These are phyloP conservation scores for Nakataea oryzae DNA, from an alignment of 2,329 filamentous ascomycete species.

Conservation along the genomic window DNA sequence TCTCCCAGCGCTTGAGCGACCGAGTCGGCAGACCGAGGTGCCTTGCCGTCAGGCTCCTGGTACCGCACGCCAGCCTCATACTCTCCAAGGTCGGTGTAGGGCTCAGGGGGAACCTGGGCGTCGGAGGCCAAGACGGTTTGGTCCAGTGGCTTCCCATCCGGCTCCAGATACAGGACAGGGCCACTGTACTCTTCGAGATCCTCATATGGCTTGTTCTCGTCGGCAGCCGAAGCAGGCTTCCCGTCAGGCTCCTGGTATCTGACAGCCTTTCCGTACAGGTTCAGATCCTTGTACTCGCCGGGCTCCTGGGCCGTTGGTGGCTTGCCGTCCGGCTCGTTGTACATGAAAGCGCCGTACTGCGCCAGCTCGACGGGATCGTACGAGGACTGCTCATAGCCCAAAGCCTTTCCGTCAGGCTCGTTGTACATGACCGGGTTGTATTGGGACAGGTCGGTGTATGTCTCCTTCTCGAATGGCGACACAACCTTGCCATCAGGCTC, in stretches of 20 bases:
- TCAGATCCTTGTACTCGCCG: slow-evolving; percentile 27
- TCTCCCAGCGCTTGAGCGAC: slow-evolving; percentile 24
- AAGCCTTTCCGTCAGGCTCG: slow-evolving; percentile 15
- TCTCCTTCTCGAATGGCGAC: slow-evolving; percentile 22
- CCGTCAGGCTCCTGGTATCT: slow-evolving; percentile 21
- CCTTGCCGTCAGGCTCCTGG: slow-evolving; percentile 21
- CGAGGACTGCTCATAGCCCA: slow-evolving; percentile 1
- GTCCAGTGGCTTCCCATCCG: slow-evolving; percentile 6
- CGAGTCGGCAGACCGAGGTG: slow-evolving; percentile 13
- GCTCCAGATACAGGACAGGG: slow-evolving; percentile 13
- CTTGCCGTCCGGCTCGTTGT: slow-evolving; percentile 28
- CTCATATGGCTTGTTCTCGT: slow-evolving; percentile 13
- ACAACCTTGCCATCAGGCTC: slow-evolving; percentile 28
- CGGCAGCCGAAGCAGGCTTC: slow-evolving; percentile 7
- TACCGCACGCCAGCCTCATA: slow-evolving; percentile 24
- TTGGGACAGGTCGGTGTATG: slow-evolving; percentile 26
- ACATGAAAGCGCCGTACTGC: slow-evolving; percentile 12
- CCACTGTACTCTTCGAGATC: slow-evolving; percentile 19
- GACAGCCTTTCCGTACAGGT: slow-evolving; percentile 21
- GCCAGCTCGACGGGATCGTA: slow-evolving; percentile 9
- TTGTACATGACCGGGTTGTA: slow-evolving; percentile 26
- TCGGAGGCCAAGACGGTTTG: background rate
- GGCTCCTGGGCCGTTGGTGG: slow-evolving; percentile 17
- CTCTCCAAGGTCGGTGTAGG: slow-evolving; percentile 25
- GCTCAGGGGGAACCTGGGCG: slow-evolving; percentile 19